Conservation (phyloP, 331 rosid species). For the Arachis monticola region DNA sequence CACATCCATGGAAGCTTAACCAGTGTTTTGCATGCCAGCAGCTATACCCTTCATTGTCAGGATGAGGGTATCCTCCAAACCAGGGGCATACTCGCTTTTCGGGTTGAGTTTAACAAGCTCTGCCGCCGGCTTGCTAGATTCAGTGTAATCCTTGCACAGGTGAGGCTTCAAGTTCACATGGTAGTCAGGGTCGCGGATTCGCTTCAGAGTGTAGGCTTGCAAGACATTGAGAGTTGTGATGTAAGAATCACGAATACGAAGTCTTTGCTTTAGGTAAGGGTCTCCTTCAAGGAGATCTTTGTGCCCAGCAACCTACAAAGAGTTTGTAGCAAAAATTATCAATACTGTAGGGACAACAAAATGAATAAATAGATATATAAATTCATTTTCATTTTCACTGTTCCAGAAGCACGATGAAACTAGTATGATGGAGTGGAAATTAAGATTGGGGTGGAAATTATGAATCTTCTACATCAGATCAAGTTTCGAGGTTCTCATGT, state of each 20-base stretch:
- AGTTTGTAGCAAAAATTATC: too few species aligned
- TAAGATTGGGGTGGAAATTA: too few species aligned
- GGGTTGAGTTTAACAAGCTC: conserved; percentile 95
- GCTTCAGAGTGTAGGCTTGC: conserved; percentile 89
- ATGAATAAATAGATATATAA: too few species aligned
- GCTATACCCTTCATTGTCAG: conserved; percentile 99
- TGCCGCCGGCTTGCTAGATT: conserved; percentile 84
- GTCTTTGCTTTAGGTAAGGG: conserved; percentile 92
- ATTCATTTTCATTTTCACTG: not conserved
- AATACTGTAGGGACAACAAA: too few species aligned
- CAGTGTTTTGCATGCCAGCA: conserved; percentile 99
- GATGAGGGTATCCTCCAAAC: conserved; percentile 94
- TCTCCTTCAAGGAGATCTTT: conserved; percentile 89
- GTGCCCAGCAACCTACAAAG: conserved; percentile 80
- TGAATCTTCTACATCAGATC: too few species aligned
- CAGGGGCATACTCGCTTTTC: conserved; percentile 85
- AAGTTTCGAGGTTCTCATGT: too few species aligned
- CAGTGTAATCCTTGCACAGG: conserved; percentile 76
- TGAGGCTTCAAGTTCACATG: conserved; percentile 73
- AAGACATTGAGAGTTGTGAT: conserved; percentile 84
- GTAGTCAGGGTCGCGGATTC: conserved; percentile 82
- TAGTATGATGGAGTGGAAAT: too few species aligned
- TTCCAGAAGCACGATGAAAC: too few species aligned
- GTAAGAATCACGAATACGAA: conserved; percentile 84
- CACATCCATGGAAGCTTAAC: conserved; percentile 48